These are phyloP conservation scores for Cladosporium sp. DNA, from an alignment of 2,329 filamentous ascomycete species.

Conservation along the genomic window DNA sequence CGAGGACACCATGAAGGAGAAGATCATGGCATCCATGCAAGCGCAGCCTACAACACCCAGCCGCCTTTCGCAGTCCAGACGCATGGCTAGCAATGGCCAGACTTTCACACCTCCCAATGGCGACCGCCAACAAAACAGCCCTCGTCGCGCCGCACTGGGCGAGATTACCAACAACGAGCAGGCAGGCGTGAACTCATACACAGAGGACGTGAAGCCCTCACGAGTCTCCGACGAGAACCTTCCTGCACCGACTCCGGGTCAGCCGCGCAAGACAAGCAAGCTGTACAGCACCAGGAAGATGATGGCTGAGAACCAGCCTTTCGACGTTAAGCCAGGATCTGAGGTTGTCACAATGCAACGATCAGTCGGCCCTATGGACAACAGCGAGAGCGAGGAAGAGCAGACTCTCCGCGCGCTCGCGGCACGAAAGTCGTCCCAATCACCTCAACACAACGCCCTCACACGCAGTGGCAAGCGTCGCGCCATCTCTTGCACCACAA, in stretches of 20 bases:
- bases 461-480: conserved; percentile 58
- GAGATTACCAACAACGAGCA: conserved; percentile 82
- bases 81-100: conserved; percentile 60
- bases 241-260: conserved; percentile 89
- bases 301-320: conserved; percentile 43
- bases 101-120: conserved; percentile 81
- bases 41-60: conserved; percentile 53
- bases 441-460: conserved; percentile 58
- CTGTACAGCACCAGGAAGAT: conserved; percentile 65
- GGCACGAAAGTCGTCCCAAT: conserved; percentile 61
- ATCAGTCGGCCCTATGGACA: conserved; percentile 50
- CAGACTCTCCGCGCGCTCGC: conserved; percentile 74
- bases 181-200: conserved; percentile 38
- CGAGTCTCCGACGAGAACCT: conserved; percentile 83
- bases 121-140: conserved; percentile 53
- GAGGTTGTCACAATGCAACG: conserved; percentile 60
- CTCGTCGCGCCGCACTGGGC: conserved; percentile 74
- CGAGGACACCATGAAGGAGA: conserved; percentile 73
- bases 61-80: conserved; percentile 44
- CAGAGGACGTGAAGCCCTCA: conserved; percentile 36
- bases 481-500: conserved; percentile 71
- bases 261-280: conserved; percentile 83
- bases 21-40: conserved; percentile 59
- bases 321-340: conserved; percentile 50
- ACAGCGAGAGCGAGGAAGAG: conserved; percentile 72